Conservation (phyloP, 1,284 basidiomycete genomes). For the Thelephora terrestris region DNA sequence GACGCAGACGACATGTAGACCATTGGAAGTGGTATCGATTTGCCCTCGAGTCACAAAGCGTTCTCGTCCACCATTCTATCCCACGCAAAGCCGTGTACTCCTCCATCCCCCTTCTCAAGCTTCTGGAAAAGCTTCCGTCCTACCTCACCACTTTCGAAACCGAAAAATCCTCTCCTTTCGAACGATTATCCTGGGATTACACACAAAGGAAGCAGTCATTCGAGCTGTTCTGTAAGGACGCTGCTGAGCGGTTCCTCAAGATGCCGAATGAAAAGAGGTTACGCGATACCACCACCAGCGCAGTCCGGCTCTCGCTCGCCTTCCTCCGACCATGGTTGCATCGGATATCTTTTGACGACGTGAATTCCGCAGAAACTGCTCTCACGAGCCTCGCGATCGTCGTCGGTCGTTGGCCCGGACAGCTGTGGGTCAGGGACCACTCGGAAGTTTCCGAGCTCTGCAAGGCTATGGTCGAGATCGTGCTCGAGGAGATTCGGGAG, state of each 20-base stretch:
- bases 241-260: slow-evolving; percentile 50
- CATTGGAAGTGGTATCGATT: slow-evolving; percentile 70
- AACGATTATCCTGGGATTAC: slow-evolving; percentile 49
- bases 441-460: slow-evolving; percentile 48
- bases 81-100: slow-evolving; percentile 53
- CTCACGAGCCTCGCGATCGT: slow-evolving; percentile 44
- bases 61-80: slow-evolving; percentile 58
- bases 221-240: slow-evolving; percentile 58
- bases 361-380: slow-evolving; percentile 35
- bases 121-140: slow-evolving; percentile 57
- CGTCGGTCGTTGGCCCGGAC: slow-evolving; percentile 60
- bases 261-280: slow-evolving; percentile 43
- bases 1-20: slow-evolving; percentile 43
- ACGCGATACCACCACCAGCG: slow-evolving; percentile 53
- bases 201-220: slow-evolving; percentile 48
- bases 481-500: slow-evolving; percentile 54
- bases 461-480: slow-evolving; percentile 41
- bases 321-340: slow-evolving; percentile 64
- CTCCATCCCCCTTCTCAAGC: slow-evolving; percentile 52
- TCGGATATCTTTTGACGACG: slow-evolving; percentile 35
- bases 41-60: slow-evolving; percentile 63
- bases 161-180: slow-evolving; percentile 31
- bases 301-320: slow-evolving; percentile 52
- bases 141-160: slow-evolving; percentile 47
- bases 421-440: slow-evolving; percentile 52